A percentile compares a stretch with the other conserved stretches of the same genome.
Conservation (phyloP, 352 stramenopile species). For the Phytopythium ostracodes region DNA sequence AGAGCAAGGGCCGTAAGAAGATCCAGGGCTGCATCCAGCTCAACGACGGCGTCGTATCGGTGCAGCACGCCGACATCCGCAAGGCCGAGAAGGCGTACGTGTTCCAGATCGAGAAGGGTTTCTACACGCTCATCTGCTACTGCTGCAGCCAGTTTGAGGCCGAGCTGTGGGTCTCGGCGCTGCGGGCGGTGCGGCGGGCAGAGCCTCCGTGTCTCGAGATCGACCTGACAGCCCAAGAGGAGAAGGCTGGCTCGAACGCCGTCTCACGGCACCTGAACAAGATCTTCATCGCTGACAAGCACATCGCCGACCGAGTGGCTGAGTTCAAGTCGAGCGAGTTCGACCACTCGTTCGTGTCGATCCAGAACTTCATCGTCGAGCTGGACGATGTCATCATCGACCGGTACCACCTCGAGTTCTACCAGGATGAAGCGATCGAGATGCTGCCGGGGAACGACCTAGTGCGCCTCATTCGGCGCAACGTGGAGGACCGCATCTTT, state of each 20-base stretch:
- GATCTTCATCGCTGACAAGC: constrained; percentile 69
- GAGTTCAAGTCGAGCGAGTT: constrained; percentile 49
- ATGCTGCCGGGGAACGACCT: constrained; percentile 71
- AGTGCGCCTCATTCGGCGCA: constrained; percentile 63
- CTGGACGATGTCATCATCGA: constrained; percentile 73
- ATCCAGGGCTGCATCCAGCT: constrained; percentile 82
- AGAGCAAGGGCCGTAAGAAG: constrained; percentile 64
- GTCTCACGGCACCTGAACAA: constrained; percentile 73
- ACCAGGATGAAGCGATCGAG: constrained; percentile 55
- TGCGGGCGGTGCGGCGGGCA: constrained; percentile 44
- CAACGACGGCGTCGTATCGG: constrained; percentile 78
- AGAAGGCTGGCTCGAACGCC: constrained; percentile 44
- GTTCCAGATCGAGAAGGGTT: constrained; percentile 84
- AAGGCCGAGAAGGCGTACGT: constrained; percentile 63
- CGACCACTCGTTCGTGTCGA: constrained; percentile 40
- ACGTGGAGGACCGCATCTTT: constrained; percentile 82
- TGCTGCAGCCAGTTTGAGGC: constrained; percentile 75
- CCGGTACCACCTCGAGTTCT: constrained; percentile 53
- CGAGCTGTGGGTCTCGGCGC: constrained; percentile 72
- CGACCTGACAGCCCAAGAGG: constrained; percentile 52
- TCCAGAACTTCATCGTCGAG: constrained; percentile 58
- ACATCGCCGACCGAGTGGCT: constrained; percentile 43
- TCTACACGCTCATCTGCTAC: constrained; percentile 78
- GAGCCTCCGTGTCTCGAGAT: constrained; percentile 56
- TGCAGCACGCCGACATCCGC: constrained; percentile 77